phyloP scores from a whole-genome alignment of 1,284 basidiomycete species.

The Leccinum huronense region DNA sequence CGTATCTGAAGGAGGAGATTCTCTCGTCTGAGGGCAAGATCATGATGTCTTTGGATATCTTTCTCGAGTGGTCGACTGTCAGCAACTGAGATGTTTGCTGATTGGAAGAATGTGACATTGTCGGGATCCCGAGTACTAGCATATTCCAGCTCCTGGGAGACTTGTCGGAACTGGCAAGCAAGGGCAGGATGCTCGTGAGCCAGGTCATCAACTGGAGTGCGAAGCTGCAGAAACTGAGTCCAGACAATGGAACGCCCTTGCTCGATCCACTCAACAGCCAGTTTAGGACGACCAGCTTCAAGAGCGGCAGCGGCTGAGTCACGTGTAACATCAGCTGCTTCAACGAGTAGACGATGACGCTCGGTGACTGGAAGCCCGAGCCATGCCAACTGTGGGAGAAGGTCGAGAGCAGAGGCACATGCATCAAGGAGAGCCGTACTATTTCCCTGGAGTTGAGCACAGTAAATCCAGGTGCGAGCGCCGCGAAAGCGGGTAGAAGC shows the following conservation, averaged over 20 bases:
- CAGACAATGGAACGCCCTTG: background rate
- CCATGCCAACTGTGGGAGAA: background rate
- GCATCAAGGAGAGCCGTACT: background rate
- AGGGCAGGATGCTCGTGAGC: too few species aligned
- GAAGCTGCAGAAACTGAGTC: background rate
- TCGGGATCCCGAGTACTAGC: too few species aligned
- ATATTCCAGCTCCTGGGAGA: too few species aligned
- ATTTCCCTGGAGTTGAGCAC: background rate
- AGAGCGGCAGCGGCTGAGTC: background rate
- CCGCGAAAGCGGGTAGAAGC: background rate
- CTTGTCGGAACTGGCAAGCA: too few species aligned
- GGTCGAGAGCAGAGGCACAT: background rate
- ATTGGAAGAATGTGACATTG: too few species aligned
- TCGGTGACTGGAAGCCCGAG: background rate
- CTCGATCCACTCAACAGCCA: background rate
- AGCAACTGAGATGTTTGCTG: too few species aligned
- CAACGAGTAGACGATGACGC: background rate
- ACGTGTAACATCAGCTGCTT: background rate
- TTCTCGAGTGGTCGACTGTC: too few species aligned
- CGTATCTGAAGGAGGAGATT: background rate
- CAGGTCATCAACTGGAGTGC: too few species aligned
- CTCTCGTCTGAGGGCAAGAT: too few species aligned
- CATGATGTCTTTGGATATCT: too few species aligned
- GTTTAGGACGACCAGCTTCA: background rate
- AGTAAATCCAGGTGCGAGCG: background rate